Evolutionary conservation across 164 flowering plant species (phyloP).

Genomic region (Nymphaea colorata): DNA sequence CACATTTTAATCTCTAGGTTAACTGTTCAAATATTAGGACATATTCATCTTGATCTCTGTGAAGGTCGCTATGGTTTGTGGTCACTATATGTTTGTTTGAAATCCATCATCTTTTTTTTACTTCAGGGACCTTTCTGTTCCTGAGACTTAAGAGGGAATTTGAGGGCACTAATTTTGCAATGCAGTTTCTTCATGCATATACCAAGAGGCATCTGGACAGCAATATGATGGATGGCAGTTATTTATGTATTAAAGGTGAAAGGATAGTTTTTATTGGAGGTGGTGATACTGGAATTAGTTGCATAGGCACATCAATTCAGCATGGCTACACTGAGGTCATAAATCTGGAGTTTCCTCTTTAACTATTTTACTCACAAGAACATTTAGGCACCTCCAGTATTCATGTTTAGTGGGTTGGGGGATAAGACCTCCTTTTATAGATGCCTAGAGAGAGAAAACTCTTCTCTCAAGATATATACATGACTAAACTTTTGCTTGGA

Average conservation of each 20-base stretch:
- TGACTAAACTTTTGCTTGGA: too few relatives aligned
- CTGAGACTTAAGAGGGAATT: conserved; percentile 56
- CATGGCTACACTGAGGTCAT: conserved; percentile 76
- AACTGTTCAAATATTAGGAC: too few relatives aligned
- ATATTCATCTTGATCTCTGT: too few relatives aligned
- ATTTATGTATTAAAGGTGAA: conserved; percentile 89
- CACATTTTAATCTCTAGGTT: not conserved
- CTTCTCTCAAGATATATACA: too few relatives aligned
- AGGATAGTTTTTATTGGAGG: conserved; percentile 98
- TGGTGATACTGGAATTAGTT: conserved; percentile 98
- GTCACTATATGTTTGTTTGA: not conserved
- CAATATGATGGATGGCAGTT: conserved; percentile 72
- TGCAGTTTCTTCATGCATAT: conserved; percentile 96
- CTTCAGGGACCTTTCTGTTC: conserved; percentile 90
- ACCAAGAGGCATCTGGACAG: conserved; percentile 96
- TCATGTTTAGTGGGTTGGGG: too few relatives aligned
- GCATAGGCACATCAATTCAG: conserved; percentile 90
- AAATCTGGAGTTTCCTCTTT: conserved; percentile 85
- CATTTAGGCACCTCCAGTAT: too few relatives aligned
- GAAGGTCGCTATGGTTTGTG: not conserved
- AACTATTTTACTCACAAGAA: conserved; percentile 46
- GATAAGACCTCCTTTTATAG: too few relatives aligned
- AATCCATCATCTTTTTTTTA: too few relatives aligned
- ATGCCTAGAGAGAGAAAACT: too few relatives aligned
- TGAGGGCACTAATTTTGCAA: conserved; percentile 83